These are phyloP conservation scores for Plasmodium blacklocki DNA, from an alignment of 169 alveolate genomes.

Conservation along the genomic window DNA sequence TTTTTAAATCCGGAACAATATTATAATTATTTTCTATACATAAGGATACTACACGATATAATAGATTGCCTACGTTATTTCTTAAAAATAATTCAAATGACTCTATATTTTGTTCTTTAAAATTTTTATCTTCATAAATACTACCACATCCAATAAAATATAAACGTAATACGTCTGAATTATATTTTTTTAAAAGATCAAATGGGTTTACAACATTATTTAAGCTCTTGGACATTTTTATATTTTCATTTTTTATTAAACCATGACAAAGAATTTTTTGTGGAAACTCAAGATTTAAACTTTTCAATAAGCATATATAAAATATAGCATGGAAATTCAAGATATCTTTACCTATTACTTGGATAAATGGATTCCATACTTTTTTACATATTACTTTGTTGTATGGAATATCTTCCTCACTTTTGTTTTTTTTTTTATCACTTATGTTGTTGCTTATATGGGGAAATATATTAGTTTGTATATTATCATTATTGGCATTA, in stretches of 20 bases:
- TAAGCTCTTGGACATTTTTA: slow-evolving; percentile 93
- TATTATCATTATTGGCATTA: neutral
- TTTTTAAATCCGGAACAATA: neutral
- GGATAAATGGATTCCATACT: slow-evolving; percentile 78
- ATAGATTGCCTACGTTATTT: slow-evolving; percentile 43
- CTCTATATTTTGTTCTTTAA: slow-evolving; percentile 30
- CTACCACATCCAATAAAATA: slow-evolving; percentile 54
- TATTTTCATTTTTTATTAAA: slow-evolving; percentile 87
- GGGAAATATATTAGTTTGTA: neutral
- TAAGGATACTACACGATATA: slow-evolving; percentile 45
- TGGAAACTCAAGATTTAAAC: slow-evolving; percentile 84
- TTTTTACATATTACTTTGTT: neutral
- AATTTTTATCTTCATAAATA: slow-evolving; percentile 65
- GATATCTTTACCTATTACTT: slow-evolving; percentile 93
- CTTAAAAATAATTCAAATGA: slow-evolving; percentile 41
- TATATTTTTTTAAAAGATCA: slow-evolving; percentile 24
- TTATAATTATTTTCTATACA: slow-evolving; percentile 49
- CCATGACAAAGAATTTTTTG: slow-evolving; percentile 88
- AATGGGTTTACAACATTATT: slow-evolving; percentile 83
- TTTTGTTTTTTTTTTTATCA: neutral
- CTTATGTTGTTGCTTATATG: neutral
- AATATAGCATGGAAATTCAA: slow-evolving; percentile 89
- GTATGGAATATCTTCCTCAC: too few relatives aligned
- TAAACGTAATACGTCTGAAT: slow-evolving; percentile 35
- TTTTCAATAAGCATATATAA: slow-evolving; percentile 90